A percentile compares a stretch with the other conserved stretches of the same genome.
Conservation (phyloP, 1,139 yeast species). For the Martiniozyma asiatica region DNA sequence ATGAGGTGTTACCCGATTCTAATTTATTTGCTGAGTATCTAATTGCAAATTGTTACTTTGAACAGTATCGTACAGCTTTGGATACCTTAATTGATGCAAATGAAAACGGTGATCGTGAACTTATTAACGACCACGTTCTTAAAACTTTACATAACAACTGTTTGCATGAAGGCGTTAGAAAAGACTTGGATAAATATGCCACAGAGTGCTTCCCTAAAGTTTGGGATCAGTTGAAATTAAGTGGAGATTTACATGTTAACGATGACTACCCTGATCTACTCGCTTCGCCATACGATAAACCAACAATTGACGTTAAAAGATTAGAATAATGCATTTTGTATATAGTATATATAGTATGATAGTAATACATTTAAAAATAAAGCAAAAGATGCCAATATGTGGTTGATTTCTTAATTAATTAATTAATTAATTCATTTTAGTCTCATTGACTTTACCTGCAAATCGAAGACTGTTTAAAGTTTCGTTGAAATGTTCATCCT, state of each 20-base stretch:
- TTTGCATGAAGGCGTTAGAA: constrained; percentile 35
- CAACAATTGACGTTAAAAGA: constrained; percentile 9
- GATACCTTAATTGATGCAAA: constrained; percentile 37
- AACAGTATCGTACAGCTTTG: constrained; percentile 47
- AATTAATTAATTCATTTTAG: constrained; percentile 24
- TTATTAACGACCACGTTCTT: constrained; percentile 38
- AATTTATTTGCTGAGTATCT: constrained; percentile 52
- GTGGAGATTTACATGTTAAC: constrained; percentile 29
- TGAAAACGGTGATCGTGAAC: constrained; percentile 33
- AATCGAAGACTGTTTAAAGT: constrained; percentile 77
- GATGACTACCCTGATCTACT: constrained; percentile 18
- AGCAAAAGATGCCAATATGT: too few species aligned
- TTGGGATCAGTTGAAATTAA: constrained; percentile 35
- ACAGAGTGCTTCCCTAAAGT: constrained; percentile 25
- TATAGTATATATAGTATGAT: constrained; percentile 2
- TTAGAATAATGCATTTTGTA: background rate
- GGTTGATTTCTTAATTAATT: too few species aligned
- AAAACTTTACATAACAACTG: constrained; percentile 54
- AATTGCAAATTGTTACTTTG: constrained; percentile 66
- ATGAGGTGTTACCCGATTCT: constrained; percentile 41
- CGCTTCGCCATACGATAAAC: constrained; percentile 14
- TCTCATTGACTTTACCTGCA: constrained; percentile 70
- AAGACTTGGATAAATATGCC: constrained; percentile 45
- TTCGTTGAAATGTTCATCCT: constrained; percentile 51
- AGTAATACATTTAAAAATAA: too few species aligned